Evolutionary conservation across 2,329 filamentous ascomycete species (phyloP).

Genomic region (Cladosporium sp.): DNA sequence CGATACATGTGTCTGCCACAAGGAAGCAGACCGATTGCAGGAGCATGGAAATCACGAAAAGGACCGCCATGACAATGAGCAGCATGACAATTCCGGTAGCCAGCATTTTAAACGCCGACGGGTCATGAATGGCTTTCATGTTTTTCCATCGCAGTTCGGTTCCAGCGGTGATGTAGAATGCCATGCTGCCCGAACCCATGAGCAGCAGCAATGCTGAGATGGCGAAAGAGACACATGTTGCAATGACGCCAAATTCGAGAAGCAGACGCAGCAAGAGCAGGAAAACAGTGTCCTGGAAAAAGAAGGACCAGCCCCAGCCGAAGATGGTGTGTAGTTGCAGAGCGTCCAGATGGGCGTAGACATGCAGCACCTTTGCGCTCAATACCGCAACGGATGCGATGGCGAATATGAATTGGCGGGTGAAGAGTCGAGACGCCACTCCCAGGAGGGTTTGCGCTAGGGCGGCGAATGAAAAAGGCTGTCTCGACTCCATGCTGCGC

Average conservation of each 20-base stretch:
- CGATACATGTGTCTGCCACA: constrained; percentile 7
- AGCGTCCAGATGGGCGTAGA: constrained; percentile 10
- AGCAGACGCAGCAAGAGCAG: constrained; percentile 3
- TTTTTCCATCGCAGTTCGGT: constrained; percentile 12
- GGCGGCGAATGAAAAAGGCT: constrained; percentile 7
- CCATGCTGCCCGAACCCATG: constrained; percentile 11
- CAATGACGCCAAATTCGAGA: constrained; percentile 1
- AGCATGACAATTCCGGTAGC: constrained; percentile 11
- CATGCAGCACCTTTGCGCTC: constrained; percentile 8
- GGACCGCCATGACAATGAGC: constrained; percentile 9
- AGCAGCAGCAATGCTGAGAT: constrained; percentile 9
- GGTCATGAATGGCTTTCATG: constrained; percentile 13
- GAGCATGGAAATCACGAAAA: constrained; percentile 7
- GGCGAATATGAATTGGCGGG: constrained; percentile 11
- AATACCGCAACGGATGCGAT: constrained; percentile 3
- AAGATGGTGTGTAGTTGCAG: constrained; percentile 6
- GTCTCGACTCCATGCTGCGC: constrained; percentile 11
- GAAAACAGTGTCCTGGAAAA: constrained; percentile 11
- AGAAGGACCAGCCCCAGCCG: constrained; percentile 12
- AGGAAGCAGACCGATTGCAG: constrained; percentile 6
- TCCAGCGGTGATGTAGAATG: constrained; percentile 8
- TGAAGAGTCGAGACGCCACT: constrained; percentile 11
- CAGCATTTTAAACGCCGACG: constrained; percentile 11
- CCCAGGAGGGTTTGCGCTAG: constrained; percentile 11
- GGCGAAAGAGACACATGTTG: constrained; percentile 3